Evolutionary conservation across 495 filamentous ascomycete genomes (phyloP), one percentile per base, ranked within the genome.

Genomic region (Patellaria atrata): DNA sequence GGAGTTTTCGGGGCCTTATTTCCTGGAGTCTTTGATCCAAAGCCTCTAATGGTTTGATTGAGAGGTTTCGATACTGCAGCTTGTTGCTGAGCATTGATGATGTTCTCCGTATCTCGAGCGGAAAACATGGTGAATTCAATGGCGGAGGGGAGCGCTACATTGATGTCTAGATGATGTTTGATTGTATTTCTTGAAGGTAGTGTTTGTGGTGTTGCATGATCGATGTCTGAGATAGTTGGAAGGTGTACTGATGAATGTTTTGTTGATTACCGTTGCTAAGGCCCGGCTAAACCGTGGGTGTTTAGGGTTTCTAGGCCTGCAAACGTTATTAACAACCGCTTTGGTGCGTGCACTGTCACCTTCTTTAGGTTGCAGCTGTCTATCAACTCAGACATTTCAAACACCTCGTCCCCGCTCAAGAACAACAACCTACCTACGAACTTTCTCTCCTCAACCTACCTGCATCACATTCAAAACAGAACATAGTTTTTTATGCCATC

Each of bases 1-100:
- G 83, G 84, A 5, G 86, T 91, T 55, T 89, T 94, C 7, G 76
- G 75, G 41, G 67, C 74, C 55, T 73, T 71, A 37, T 70, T 67
- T 34, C 74, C 75, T 0, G 84, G 87, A 13, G 85, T 85, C 61
- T 91, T 92, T 16, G 80, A 68, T 41, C 71, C 67, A 25, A 74
- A 56, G 36, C 70, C 63, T 47, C 68, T 72, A 11, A 59, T 48
- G 38, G 65, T 63, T 44, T 82, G 73, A 48, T 87, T 80, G 40
- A 79, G 68, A 21, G 82, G 77, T 56, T 92, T 92, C 8, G 73
- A 62, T 11, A 79, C 73, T n/a, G 80, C 77, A 16, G 63, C 73
- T 32, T 76, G 72, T 51, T 89, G 83, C 42, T 78, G 80, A 44
- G 62, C 61, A 51, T 82, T 76, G 34, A 72, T 70, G 47, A 83